These are phyloP conservation scores for Colletotrichum simmondsii DNA, from an alignment of 2,329 filamentous ascomycete species.

Conservation along the genomic window DNA sequence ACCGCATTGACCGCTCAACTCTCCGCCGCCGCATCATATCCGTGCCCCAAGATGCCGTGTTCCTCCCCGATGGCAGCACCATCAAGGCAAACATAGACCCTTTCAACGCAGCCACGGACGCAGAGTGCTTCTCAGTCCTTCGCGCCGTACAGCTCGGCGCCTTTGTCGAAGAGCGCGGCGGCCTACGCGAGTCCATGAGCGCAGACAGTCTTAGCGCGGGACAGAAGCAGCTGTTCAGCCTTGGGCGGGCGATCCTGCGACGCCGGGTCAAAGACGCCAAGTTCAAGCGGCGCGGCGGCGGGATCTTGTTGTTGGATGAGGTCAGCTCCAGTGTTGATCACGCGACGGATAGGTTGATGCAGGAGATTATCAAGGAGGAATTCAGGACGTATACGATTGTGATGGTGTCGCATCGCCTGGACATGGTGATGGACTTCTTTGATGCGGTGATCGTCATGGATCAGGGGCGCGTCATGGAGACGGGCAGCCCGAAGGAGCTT, in stretches of 20 bases:
- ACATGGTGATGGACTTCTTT: slow-evolving; percentile 62
- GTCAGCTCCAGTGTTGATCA: slow-evolving; percentile 55
- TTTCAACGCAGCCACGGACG: slow-evolving; percentile 36
- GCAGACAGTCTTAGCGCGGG: slow-evolving; percentile 61
- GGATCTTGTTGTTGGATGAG: slow-evolving; percentile 54
- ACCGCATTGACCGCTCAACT: slow-evolving; percentile 46
- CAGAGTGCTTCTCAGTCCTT: slow-evolving; percentile 42
- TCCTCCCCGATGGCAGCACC: slow-evolving; percentile 51
- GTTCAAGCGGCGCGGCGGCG: slow-evolving; percentile 35
- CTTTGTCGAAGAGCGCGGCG: slow-evolving; percentile 40
- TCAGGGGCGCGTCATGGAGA: slow-evolving; percentile 54
- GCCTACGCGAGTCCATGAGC: slow-evolving; percentile 47
- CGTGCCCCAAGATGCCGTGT: slow-evolving; percentile 59
- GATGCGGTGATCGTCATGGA: slow-evolving; percentile 62
- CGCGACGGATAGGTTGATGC: slow-evolving; percentile 54
- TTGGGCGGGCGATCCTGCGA: slow-evolving; percentile 65
- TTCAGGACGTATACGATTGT: slow-evolving; percentile 63
- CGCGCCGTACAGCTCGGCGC: slow-evolving; percentile 42
- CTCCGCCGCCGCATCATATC: slow-evolving; percentile 56
- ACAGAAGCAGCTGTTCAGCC: slow-evolving; percentile 69
- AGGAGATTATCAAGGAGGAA: slow-evolving; percentile 51
- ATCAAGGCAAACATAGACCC: slow-evolving; percentile 52
- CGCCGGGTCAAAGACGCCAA: slow-evolving; percentile 44
- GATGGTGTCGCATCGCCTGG: slow-evolving; percentile 57
- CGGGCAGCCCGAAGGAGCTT: slow-evolving; percentile 24